Evolutionary conservation across 192 early-diverging fungal species (phyloP), one percentile per base, ranked within the genome.

Genomic region (Funneliformis geosporum): DNA sequence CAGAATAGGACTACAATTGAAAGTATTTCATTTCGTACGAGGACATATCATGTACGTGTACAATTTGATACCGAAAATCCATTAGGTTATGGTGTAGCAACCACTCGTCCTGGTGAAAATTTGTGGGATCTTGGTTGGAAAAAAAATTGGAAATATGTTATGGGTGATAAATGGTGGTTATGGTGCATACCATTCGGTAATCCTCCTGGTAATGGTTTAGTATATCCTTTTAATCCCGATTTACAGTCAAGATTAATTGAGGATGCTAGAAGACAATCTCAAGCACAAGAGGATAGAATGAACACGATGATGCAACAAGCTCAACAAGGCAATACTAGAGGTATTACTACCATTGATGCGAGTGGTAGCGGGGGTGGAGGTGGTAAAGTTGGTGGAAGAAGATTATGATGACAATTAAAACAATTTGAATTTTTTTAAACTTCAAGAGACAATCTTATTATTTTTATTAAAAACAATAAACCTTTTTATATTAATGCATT

Each of bases 1-100:
- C 80, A 82, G 21, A 90, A 90, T 60, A 82, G 85, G 43, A 90
- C 89, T 2, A 90, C 89, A 1, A 89, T 90, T 38, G 89, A 90
- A 46, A 39, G 50, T 60, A 66, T 65, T 42, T 38, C 43, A 78
- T 42, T 27, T 27, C 44, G 74, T 28, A 14, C 46, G 38, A 62
- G 80, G 27, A 42, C 40, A 23, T 76, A 62, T 16, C 7, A 71
- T 46, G 21, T 73, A 43, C 33, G 46, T 67, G 40, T 80, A 44
- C 69, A 80, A 59, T 78, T 78, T 74, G 66, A 83, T 44, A 16
- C 78, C 28, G 70, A 75, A 12, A 77, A 68, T 70, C 78, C 11
- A 47, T 67, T 77, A 39, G 76, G 69, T 5, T 82, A 84, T 60
- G 80, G 73, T 8, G 79, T 86, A 11, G 73, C 83, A 43, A 80